Base-by-base conservation (phyloP, 257 asterid genomes). In the Plantago elongata region DNA sequence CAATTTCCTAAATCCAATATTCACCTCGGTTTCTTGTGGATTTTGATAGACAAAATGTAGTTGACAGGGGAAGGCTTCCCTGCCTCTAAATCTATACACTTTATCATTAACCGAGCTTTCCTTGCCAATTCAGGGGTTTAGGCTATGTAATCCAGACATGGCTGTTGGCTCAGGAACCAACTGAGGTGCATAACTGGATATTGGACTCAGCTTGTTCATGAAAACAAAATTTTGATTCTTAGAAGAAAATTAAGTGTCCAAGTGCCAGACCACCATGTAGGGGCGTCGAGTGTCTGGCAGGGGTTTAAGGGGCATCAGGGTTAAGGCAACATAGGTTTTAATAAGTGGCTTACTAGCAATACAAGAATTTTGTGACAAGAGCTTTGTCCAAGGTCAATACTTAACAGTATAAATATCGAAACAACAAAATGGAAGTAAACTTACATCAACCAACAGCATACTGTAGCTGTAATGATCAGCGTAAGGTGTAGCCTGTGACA, bases 401-500 rank as follows among this genome's bases (percentile, higher is more conserved):
- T 44, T 22, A 40, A n/a, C 8, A 15, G 13, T 27, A 60, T 12
- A 13, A 40, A 40, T 49, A 47, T 61, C 18, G 73, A 34, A 34
- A 34, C 8, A 1, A 34, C 64, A 56, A 59, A 59, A 65, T 56
- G 52, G 60, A 69, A 66, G 62, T 48, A 60, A 30, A 80, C 99
- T 92, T 82, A 92, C 99, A 92, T 92, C 96, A 92, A 77, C 99
- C 99, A 92, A 74, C 99, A 89, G 83, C 99, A 92, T 46, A 92
- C 92, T 6, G 97, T 89, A 7, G 97, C 97, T 13, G 99, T 92
- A 66, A 89, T 83, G 63, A 92, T 71, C 95, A 92, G 70, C 5
- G 99, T 92, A 69, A 89, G 81, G 79, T 84, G 96, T 77, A 92
- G 75, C 91, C 97, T 92, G 86, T 73, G 72, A 70, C 54, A 71